Evolutionary conservation across 1,284 basidiomycete genomes (phyloP), one percentile per base, ranked within the genome.

Genomic region (Sutorius eximius): DNA sequence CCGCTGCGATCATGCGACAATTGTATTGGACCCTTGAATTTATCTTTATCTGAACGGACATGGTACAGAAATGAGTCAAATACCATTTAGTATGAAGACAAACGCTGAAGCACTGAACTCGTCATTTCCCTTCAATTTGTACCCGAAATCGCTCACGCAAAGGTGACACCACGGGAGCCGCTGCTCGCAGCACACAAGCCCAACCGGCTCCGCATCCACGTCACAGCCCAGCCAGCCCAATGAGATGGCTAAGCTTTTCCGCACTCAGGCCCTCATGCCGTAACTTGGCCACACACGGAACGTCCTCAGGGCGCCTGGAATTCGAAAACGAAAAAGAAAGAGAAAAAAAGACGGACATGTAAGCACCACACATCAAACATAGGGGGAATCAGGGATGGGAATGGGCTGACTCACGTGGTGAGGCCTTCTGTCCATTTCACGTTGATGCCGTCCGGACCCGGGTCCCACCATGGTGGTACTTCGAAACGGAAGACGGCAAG

Each of bases 381-480:
- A 27, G 6, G 12, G 6, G 7, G 4, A 6, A 18, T 13, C 12
- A 29, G 16, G 12, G 24, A 13, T 5, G 12, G 8, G 16, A 48
- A 46, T 32, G n/a, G 10, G 36, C 13, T 13, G 20, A 69, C 63
- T 40, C 51, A 67, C 67, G 67, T 64, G 34, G 65, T 57, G 8
- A 69, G 0, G 2, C 60, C 63, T 36, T 20, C 49, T 3, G 60
- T 48, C 68, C 66, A 69, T 51, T 52, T 45, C 50, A 66, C 64
- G 30, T 65, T 56, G 45, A n/a, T 37, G 1, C 63, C 66, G 30
- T 63, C 66, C 29, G 36, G 64, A 2, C 66, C 68, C 5, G 54
- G 45, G 33, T 62, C 20, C 61, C 64, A 67, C 2, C 30, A 51
- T 24, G 56, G 46, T 30, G 36, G 38, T 4, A 55, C 53, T 33